Base-by-base conservation (phyloP, 768 basidiomycete species). In the Boletus rubropictus region DNA sequence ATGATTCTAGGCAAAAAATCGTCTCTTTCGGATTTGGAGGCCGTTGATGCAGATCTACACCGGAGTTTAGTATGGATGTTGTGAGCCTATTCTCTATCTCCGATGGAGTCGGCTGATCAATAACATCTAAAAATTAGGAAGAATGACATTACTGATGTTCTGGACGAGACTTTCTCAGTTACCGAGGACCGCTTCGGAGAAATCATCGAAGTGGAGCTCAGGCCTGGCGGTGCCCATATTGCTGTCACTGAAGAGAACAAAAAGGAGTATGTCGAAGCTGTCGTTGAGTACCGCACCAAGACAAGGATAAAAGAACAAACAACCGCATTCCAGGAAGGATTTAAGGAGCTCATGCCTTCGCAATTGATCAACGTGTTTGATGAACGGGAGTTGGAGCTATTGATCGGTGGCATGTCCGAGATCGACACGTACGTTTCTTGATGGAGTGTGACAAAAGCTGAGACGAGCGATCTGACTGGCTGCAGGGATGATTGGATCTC, bases 321-420 rank as follows among this genome's bases (percentile, higher is more conserved):
- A 56, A 76, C 82, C 43, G 82, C 91, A 3, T 89, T 95, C 70
- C 83, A 88, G 79, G 79, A 80, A 44, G 92, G 92, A 7, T 80
- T 94, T 47, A 75, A 83, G 54, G 92, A 94, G 58, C 74, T 93
- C 42, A 80, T 93, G 53, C 89, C 92, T 7, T 72, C 80, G 50
- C 89, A 92, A 55, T 74, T 94, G 42, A 76, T 95, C 63, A 82
- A 81, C 56, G 89, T 94, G 3, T 94, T 95, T 58, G 92, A 95
- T 61, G 91, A 94, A 64, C 76, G 88, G 46, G 92, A 95, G 58
- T 71, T 94, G 4, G 90, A 92, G 67, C 67, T 94, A 44, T 72
- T 95, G 53, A 92, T 95, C 51, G 91, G 92, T 51, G 92, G 92
- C 44, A 91, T 94, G 84, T 82, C 87, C 27, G 90, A 93, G 62